These are phyloP conservation scores for Chalciporus sp. DNA, from an alignment of 1,284 basidiomycete species.

Conservation along the genomic window DNA sequence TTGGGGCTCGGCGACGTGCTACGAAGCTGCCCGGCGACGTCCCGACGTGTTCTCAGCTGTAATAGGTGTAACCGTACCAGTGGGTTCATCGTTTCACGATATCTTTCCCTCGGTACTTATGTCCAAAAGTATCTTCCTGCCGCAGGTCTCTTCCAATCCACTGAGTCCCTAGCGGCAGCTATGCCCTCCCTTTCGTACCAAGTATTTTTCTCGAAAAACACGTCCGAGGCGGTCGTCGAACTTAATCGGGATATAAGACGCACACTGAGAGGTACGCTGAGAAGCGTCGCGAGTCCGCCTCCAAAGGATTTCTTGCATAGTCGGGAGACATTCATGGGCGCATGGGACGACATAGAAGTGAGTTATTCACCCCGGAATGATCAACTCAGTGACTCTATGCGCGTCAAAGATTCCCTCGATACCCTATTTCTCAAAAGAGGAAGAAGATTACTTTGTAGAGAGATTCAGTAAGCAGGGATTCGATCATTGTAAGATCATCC, in stretches of 20 bases:
- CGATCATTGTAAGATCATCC: slow-evolving; percentile 50
- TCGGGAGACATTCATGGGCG: slow-evolving; percentile 49
- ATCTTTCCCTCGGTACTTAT: too few species aligned
- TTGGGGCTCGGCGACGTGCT: slow-evolving; percentile 69
- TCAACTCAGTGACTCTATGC: not conserved
- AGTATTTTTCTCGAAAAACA: slow-evolving; percentile 56
- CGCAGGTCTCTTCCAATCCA: slow-evolving; percentile 47
- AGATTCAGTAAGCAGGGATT: slow-evolving; percentile 61
- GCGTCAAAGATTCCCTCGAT: slow-evolving; percentile 54
- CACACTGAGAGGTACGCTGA: slow-evolving; percentile 54
- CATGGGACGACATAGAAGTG: slow-evolving; percentile 38
- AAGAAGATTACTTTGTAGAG: slow-evolving; percentile 70
- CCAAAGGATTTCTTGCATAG: slow-evolving; percentile 56
- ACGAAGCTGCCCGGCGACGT: slow-evolving; percentile 63
- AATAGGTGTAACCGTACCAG: slow-evolving; percentile 62
- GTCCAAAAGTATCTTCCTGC: slow-evolving; percentile 54
- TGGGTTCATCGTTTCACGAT: slow-evolving; percentile 30
- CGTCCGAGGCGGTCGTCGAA: slow-evolving; percentile 50
- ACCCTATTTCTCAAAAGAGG: slow-evolving; percentile 55
- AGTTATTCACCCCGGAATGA: not conserved
- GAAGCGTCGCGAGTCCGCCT: slow-evolving; percentile 53
- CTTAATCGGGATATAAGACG: slow-evolving; percentile 56
- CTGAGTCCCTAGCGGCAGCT: slow-evolving; percentile 40
- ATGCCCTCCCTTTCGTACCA: slow-evolving; percentile 64
- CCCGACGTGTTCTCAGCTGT: slow-evolving; percentile 64